Base-by-base conservation (phyloP, 306 rosid species). In the Herpetospermum pedunculosum region DNA sequence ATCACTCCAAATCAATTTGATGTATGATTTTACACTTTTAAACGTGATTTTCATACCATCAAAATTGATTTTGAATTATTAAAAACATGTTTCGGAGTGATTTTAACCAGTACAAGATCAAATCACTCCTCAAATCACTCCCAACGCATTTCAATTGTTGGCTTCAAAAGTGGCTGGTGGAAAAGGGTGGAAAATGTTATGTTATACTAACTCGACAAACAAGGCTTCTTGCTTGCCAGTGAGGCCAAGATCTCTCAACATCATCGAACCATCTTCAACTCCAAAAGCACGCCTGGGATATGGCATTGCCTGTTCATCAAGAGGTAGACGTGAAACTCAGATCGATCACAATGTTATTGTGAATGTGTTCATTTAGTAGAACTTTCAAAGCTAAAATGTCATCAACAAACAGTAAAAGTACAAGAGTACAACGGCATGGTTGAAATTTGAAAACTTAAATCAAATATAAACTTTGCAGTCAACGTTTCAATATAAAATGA, bases 141-240 rank as follows among this genome's bases (percentile, higher is more conserved):
- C n/a, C n/a, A n/a, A n/a, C n/a, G n/a, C n/a, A n/a, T n/a, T 32
- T 32, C 14, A 16, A 29, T n/a, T 12, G 13, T 59, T 60, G 44
- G 69, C 8, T 67, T 41, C 32, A 19, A 67, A 19, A 68, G 37
- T 68, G 8, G 37, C 6, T 12, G 50, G 30, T 40, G 23, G 41
- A 50, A n/a, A 50, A 3, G 55, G 8, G 58, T 21, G 58, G 7
- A 69, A 67, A 30, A 37, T 50, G 62, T 82, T 86, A 83, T 62
- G 86, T 84, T 79, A 84, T 68, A 91, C 84, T 77, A 84, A 32
- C 85, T 94, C 98, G 76, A 94, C 84, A 81, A 91, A 89, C 73
- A 94, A 78, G 26, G 97, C 95, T 78, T 94, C 99, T 44, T 88
- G 89, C 76, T 87, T 88, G 82, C 84, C 90, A 57, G 81, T 87